phyloP scores from a whole-genome alignment of 2,329 filamentous ascomycete species.

The Neofusicoccum ribis region DNA sequence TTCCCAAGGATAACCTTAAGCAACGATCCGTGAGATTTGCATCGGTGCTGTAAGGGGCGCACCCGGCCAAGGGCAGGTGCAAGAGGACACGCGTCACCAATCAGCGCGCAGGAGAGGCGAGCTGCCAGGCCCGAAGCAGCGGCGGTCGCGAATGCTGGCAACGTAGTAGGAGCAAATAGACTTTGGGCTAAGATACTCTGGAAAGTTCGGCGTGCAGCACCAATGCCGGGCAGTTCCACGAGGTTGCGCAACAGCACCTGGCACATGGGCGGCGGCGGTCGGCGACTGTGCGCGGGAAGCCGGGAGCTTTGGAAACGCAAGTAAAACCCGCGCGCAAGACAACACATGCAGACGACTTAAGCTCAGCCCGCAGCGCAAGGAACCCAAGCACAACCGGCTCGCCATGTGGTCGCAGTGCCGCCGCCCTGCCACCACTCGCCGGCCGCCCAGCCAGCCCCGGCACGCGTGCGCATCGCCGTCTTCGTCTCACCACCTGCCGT shows the following conservation, averaged over 20 bases:
- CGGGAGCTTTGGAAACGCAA: background rate
- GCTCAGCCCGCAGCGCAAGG: slow-evolving; percentile 16
- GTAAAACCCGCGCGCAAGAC: slow-evolving; percentile 3
- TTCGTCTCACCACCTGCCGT: slow-evolving; percentile 10
- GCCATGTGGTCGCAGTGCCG: slow-evolving; percentile 10
- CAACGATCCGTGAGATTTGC: background rate
- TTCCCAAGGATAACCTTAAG: slow-evolving; percentile 10
- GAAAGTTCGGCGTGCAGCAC: slow-evolving; percentile 13
- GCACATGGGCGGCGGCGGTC: slow-evolving; percentile 3
- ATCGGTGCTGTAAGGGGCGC: background rate
- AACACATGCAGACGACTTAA: slow-evolving; percentile 14
- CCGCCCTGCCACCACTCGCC: background rate
- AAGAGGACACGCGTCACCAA: slow-evolving; percentile 14
- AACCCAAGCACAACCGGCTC: slow-evolving; percentile 15
- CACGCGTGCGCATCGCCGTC: background rate
- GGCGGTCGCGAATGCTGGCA: slow-evolving; percentile 1
- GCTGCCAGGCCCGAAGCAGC: background rate
- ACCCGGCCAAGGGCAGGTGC: background rate
- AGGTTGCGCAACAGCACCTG: slow-evolving; percentile 5
- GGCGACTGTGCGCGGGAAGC: background rate
- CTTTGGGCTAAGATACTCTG: slow-evolving; percentile 14
- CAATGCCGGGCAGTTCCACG: background rate
- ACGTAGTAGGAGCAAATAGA: slow-evolving; percentile 5
- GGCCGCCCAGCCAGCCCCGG: background rate
- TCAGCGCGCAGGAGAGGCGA: background rate